Percentiles rank a stretch among this genome's conserved stretches.
These are phyloP conservation scores for Phalaenopsis hybrid DNA, from an alignment of 116 monocot genomes.

Conservation along the genomic window DNA sequence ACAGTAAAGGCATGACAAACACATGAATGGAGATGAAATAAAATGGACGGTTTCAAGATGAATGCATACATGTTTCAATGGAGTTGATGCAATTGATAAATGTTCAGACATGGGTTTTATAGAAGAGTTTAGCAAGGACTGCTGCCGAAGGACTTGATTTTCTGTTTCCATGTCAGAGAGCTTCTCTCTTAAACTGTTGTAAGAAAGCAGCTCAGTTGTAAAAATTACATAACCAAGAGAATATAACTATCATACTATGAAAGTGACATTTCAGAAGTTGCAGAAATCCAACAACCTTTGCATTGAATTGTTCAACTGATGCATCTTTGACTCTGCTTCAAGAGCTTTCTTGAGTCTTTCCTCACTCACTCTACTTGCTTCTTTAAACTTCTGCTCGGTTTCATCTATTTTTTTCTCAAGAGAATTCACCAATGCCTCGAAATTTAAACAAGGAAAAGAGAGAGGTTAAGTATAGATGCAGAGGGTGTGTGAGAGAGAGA, in stretches of 20 bases:
- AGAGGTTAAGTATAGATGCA: no score
- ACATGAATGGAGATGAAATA: constrained; percentile 8
- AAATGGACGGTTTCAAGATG: constrained; percentile 9
- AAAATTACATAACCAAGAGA: background rate
- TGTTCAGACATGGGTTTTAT: constrained; percentile 83
- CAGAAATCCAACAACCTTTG: constrained; percentile 52
- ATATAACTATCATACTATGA: background rate
- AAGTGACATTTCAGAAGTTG: constrained; percentile 1
- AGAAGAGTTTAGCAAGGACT: constrained; percentile 57
- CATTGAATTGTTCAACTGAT: constrained; percentile 56
- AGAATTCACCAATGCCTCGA: constrained; percentile 59
- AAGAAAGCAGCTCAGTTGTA: constrained; percentile 8
- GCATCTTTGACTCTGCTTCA: constrained; percentile 68
- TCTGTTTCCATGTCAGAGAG: constrained; percentile 83
- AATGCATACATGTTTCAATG: constrained; percentile 43
- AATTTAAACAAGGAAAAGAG: background rate
- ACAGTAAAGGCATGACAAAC: constrained; percentile 8
- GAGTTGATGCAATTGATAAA: constrained; percentile 61
- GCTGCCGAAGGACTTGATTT: constrained; percentile 82
- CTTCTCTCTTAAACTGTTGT: constrained; percentile 72
- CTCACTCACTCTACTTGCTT: constrained; percentile 68
- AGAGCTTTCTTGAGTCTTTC: constrained; percentile 70
- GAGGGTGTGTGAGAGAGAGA: background rate
- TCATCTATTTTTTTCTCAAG: constrained; percentile 84
- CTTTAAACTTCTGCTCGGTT: constrained; percentile 73